Conservation (phyloP, 352 stramenopile genomes). For the Pythium sp. region DNA sequence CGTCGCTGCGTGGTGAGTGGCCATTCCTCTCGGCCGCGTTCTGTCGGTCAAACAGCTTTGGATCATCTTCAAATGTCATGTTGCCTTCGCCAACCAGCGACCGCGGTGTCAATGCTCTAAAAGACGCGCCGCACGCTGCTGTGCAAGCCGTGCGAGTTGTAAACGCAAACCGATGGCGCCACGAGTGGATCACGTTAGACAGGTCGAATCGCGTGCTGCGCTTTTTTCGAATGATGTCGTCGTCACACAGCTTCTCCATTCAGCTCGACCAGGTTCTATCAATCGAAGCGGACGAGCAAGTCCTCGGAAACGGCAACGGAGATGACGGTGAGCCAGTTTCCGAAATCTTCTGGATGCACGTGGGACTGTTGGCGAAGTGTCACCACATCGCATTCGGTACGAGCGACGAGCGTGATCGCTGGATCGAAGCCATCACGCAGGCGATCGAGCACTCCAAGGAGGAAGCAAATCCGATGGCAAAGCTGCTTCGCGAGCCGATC, state of each 20-base stretch:
- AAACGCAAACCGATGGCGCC: slow-evolving; percentile 34
- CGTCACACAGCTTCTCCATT: slow-evolving; percentile 29
- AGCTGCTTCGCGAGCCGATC: slow-evolving; percentile 21
- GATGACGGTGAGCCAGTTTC: neutral
- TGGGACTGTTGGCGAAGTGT: slow-evolving; percentile 38
- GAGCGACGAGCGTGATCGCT: slow-evolving; percentile 30
- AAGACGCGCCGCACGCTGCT: slow-evolving; percentile 21
- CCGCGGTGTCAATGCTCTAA: neutral
- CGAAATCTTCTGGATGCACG: slow-evolving; percentile 45
- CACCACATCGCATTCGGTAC: slow-evolving; percentile 49
- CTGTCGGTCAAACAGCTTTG: slow-evolving; percentile 10
- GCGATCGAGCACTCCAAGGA: slow-evolving; percentile 15
- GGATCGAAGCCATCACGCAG: slow-evolving; percentile 23
- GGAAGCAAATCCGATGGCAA: neutral
- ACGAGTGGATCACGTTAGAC: slow-evolving; percentile 58
- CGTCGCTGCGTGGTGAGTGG: slow-evolving; percentile 28
- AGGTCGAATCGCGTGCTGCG: slow-evolving; percentile 28
- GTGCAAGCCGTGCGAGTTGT: slow-evolving; percentile 46
- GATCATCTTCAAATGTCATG: slow-evolving; percentile 16
- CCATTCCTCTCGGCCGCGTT: slow-evolving; percentile 23
- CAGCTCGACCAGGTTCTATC: slow-evolving; percentile 29
- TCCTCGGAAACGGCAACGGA: neutral
- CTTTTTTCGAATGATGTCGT: slow-evolving; percentile 48
- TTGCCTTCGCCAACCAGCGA: neutral
- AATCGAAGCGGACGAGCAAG: slow-evolving; percentile 14